Percentiles rank a stretch among this genome's conserved stretches.
phyloP scores from a whole-genome alignment of 2,329 filamentous ascomycete genomes.

The Fusarium goolgardi region DNA sequence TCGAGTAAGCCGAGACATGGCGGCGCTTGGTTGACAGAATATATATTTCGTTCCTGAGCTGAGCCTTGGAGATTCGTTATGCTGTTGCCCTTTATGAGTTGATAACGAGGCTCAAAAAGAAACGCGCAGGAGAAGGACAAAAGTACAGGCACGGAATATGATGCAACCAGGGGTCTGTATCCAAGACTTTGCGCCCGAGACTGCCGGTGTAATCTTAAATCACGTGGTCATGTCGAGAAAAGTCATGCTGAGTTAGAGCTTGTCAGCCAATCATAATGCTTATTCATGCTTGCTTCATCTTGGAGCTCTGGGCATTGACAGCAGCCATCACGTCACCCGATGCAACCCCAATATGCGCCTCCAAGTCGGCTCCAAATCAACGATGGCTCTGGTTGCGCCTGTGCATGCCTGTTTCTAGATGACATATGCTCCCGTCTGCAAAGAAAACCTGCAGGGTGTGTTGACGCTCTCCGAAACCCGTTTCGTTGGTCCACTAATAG shows the following conservation, averaged over 20 bases:
- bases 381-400: conserved; percentile 8
- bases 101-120: conserved; percentile 13
- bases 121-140: conserved; percentile 26
- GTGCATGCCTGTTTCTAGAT: conserved; percentile 13
- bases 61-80: conserved; percentile 1
- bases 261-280: conserved; percentile 26
- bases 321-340: conserved; percentile 38
- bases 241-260: conserved; percentile 1
- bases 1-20: conserved; percentile 54
- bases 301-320: conserved; percentile 6
- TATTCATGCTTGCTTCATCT: conserved; percentile 10
- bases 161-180: conserved; percentile 43
- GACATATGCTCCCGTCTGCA: background rate
- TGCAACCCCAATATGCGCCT: conserved; percentile 12
- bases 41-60: conserved; percentile 4
- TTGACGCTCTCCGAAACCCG: conserved; percentile 1
- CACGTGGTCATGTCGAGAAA: conserved; percentile 23
- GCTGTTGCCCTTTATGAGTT: conserved; percentile 4
- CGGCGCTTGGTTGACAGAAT: conserved; percentile 18
- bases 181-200: conserved; percentile 33
- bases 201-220: conserved; percentile 36
- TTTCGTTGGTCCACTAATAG: conserved; percentile 23
- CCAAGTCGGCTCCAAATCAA: background rate
- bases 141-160: conserved; percentile 38
- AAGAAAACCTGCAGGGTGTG: conserved; percentile 6